Evolutionary conservation across 192 early-diverging fungal species (phyloP).

Genomic region (Geranomyces michiganensis): DNA sequence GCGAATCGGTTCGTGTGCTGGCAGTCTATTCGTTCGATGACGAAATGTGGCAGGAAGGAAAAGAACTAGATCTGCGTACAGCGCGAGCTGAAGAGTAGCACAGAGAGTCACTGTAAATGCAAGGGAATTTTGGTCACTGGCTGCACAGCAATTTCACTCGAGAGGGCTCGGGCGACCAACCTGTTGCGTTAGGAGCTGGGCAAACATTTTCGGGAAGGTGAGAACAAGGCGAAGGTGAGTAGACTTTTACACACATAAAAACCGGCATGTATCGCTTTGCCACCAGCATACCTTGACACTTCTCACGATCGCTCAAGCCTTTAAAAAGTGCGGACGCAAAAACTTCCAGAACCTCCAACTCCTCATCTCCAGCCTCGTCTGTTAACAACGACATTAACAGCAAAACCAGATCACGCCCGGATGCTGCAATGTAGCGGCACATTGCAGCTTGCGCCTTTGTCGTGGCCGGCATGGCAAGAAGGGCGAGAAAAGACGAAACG

Average conservation of each 20-base stretch:
- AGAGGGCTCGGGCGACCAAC: too few species aligned
- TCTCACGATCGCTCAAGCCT: conserved; percentile 1
- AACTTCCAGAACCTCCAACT: not conserved
- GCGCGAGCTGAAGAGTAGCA: conserved; percentile 9
- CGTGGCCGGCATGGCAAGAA: not conserved
- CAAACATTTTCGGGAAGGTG: not conserved
- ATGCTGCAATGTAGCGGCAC: not conserved
- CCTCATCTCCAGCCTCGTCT: not conserved
- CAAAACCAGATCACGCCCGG: conserved; percentile 1
- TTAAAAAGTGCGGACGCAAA: not conserved
- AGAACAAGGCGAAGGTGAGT: not conserved
- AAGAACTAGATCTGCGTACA: not conserved
- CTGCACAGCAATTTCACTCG: not conserved
- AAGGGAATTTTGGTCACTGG: not conserved
- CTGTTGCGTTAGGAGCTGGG: not conserved
- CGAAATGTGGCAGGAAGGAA: conserved; percentile 6
- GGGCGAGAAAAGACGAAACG: not conserved
- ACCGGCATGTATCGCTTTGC: too few species aligned
- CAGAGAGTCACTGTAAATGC: not conserved
- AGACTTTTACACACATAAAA: too few species aligned
- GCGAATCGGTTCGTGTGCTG: not conserved
- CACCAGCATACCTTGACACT: conserved; percentile 3
- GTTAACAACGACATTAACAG: not conserved
- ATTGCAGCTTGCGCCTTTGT: not conserved
- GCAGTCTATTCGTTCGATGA: not conserved